Base-by-base conservation (phyloP, 768 basidiomycete genomes). In the Russula brevipes region DNA sequence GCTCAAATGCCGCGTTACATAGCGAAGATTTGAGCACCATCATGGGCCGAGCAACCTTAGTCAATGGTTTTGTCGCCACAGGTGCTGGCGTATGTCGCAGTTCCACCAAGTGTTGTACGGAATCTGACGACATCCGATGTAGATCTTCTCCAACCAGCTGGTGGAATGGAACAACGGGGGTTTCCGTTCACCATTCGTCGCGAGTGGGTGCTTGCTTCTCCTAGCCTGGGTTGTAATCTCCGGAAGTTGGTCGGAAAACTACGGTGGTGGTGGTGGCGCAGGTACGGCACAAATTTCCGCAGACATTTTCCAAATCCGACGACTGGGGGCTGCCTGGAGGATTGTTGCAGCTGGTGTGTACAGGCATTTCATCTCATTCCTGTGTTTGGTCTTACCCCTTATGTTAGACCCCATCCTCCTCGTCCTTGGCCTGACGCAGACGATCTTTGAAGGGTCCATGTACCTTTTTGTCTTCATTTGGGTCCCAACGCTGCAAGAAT, bases 391-490 rank as follows among this genome's bases (percentile, higher is more conserved):
- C 14, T 35, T 17, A 46, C 49, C 59, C 42, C 31, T 46, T 11
- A 52, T 4, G 11, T 69, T 24, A 88, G 88, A 89, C 69, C 79
- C 82, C 1, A 69, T 82, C 52, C 77, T 91, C 10, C 73, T 89
- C 64, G 80, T 81, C 31, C 80, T 91, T 24, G 87, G 88, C 38
- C 73, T 90, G 57, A 85, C 85, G 0, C 88, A 91, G 73, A 91
- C 89, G 1, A 88, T 86, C 73, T 91, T 91, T 70, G 88, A 91
- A 71, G 89, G 89, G 2, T 88, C 86, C 5, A 89, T 90, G 88
- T 90, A 91, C 73, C 81, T 90, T 64, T 91, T 90, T 73, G 89
- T 90, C 66, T 91, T 89, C 76, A 77, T 87, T 65, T 91, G 89
- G 89, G 89, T 91, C 0, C 88, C 89, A 1, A 80, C 84, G 2